Percentiles rank a stretch among this genome's conserved stretches.
These are phyloP conservation scores for Serendipita sp. DNA, from an alignment of 768 basidiomycete species.

Conservation along the genomic window DNA sequence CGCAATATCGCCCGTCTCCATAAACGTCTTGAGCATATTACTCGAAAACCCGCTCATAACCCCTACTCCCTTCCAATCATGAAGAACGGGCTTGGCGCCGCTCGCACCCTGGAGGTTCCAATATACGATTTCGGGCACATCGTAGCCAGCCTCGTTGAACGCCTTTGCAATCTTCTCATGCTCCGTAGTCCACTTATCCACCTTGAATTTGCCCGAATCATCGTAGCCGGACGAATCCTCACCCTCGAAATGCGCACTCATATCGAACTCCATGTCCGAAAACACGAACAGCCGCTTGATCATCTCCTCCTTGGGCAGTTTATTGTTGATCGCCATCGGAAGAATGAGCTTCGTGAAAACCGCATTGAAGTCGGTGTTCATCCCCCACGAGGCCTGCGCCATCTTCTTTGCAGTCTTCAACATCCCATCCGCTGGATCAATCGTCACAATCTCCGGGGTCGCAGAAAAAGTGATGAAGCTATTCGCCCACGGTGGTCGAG, in stretches of 20 bases:
- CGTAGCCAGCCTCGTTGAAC: slow-evolving; percentile 48
- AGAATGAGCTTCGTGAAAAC: slow-evolving; percentile 50
- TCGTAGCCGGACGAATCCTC: too few relatives aligned
- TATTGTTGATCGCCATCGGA: slow-evolving; percentile 39
- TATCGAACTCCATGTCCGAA: slow-evolving; percentile 67
- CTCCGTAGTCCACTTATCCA: slow-evolving; percentile 40
- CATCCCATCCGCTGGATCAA: slow-evolving; percentile 31
- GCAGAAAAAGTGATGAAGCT: slow-evolving; percentile 55
- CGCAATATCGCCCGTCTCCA: slow-evolving; percentile 34
- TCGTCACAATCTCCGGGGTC: slow-evolving; percentile 31
- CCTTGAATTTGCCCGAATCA: neutral
- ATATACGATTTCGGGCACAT: slow-evolving; percentile 57
- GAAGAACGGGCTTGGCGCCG: slow-evolving; percentile 32
- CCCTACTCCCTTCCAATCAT: slow-evolving; percentile 44
- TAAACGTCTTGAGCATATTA: slow-evolving; percentile 55
- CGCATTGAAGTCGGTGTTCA: slow-evolving; percentile 47
- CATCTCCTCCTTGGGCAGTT: slow-evolving; percentile 53
- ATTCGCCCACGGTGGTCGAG: slow-evolving; percentile 47
- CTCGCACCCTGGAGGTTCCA: slow-evolving; percentile 37
- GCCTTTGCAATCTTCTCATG: slow-evolving; percentile 39
- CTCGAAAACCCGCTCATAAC: slow-evolving; percentile 57
- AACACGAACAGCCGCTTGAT: slow-evolving; percentile 63
- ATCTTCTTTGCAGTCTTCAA: slow-evolving; percentile 26
- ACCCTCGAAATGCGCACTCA: slow-evolving; percentile 10
- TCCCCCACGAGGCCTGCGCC: slow-evolving; percentile 26